Evolutionary conservation across 306 rosid species (phyloP), one percentile per base, ranked within the genome.

Genomic region (Sechiopsis laciniata): DNA sequence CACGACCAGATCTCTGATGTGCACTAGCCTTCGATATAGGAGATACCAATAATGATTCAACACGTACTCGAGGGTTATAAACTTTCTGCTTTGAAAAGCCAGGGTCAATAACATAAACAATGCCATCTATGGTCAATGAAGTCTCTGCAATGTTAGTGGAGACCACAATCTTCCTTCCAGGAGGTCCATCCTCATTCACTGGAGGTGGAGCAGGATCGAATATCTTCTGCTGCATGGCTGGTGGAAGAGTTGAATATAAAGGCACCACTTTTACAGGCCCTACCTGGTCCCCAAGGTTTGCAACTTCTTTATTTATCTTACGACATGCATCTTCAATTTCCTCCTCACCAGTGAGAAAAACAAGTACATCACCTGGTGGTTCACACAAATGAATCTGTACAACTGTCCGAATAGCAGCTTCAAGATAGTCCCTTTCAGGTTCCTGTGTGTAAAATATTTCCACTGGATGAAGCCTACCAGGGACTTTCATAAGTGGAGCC

Each of bases 401-500:
- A 63, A 93, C 98, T 2, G 98, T 93, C 69, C 97, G 82, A 74
- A 93, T 90, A 26, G 87, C 97, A 50, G 98, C 96, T 77, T 93
- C 98, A 84, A 93, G 79, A 77, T 93, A 93, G 76, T 93, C 97
- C 76, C 98, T 86, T 70, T 93, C 98, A 69, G 98, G 96, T 19
- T 88, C 94, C 82, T 88, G 96, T 15, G 98, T 93, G 82, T 90
- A 93, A 74, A 93, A 93, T 40, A 90, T 90, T 72, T 93, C 97
- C 58, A 93, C 98, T 0, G 98, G 98, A 78, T 93, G 98, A 61
- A 93, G 87, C 90, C 98, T 88, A 66, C 98, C 97, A 50, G 98
- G 98, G 81, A 93, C 98, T 80, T 86, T 90, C 97, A 93, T 88
- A 12, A 93, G 98, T 10, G 98, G 98, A 19, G 98, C 98, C n/a